Evolutionary conservation across 805 yeast genomes (phyloP).

Genomic region (Suhomyces emberorum): DNA sequence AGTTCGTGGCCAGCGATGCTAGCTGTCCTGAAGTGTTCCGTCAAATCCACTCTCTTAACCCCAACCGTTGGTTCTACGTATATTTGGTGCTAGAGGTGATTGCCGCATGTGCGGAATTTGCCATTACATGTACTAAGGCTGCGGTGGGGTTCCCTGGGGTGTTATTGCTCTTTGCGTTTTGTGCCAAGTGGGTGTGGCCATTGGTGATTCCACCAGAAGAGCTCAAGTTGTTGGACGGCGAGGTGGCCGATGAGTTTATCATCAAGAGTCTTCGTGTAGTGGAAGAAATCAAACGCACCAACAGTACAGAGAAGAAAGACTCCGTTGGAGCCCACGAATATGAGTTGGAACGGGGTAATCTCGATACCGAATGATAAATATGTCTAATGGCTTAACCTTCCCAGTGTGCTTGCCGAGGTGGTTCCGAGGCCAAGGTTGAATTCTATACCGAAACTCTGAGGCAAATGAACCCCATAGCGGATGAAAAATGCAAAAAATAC

Average conservation of each 20-base stretch:
- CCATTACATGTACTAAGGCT: conserved; percentile 79
- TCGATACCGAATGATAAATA: too few species aligned
- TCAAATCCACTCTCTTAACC: conserved; percentile 26
- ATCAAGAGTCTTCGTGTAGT: conserved; percentile 39
- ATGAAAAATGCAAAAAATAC: too few species aligned
- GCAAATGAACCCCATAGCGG: too few species aligned
- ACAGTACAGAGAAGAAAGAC: too few species aligned
- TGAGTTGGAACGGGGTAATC: too few species aligned
- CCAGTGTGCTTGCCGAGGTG: too few species aligned
- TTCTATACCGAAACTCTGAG: too few species aligned
- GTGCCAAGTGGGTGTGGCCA: conserved; percentile 61
- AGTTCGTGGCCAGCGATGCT: conserved; percentile 33
- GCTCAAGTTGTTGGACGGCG: conserved; percentile 60
- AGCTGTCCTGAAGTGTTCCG: conserved; percentile 34
- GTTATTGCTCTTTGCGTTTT: conserved; percentile 62
- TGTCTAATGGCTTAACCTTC: too few species aligned
- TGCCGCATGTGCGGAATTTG: conserved; percentile 79
- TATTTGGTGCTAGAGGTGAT: conserved; percentile 58
- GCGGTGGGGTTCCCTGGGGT: conserved; percentile 95
- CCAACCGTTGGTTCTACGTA: conserved; percentile 47
- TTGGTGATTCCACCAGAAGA: conserved; percentile 59
- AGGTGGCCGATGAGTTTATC: conserved; percentile 56
- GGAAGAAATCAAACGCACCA: too few species aligned
- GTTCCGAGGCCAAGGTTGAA: too few species aligned
- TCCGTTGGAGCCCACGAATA: too few species aligned